These are phyloP conservation scores for Beauveria pseudobassiana DNA, from an alignment of 2,329 filamentous ascomycete genomes.

Conservation along the genomic window DNA sequence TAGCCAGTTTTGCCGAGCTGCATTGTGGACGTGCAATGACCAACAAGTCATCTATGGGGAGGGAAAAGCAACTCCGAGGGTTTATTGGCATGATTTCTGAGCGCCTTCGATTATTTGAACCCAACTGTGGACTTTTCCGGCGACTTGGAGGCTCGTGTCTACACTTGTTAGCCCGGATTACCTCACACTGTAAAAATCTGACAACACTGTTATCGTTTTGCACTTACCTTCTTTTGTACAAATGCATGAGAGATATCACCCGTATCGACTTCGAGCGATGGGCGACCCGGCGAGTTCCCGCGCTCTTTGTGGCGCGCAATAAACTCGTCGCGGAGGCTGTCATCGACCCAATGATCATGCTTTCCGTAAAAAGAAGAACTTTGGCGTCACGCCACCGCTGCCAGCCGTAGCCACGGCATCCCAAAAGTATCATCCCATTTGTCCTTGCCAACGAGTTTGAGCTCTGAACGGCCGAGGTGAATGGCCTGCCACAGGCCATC, in stretches of 20 bases:
- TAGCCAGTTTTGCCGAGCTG: background rate
- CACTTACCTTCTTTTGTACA: conserved; percentile 36
- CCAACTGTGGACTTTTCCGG: conserved; percentile 23
- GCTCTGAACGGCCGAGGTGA: conserved; percentile 52
- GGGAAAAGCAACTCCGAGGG: too few species aligned
- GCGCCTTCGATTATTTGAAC: conserved; percentile 21
- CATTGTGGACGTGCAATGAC: background rate
- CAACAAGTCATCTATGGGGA: background rate
- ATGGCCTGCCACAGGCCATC: conserved; percentile 55
- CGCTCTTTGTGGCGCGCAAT: conserved; percentile 35
- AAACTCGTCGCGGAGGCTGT: conserved; percentile 48
- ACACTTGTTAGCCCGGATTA: background rate
- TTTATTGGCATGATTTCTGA: background rate
- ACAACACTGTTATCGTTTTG: background rate
- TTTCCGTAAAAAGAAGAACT: conserved; percentile 54
- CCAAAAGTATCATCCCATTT: conserved; percentile 52
- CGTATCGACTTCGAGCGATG: conserved; percentile 47
- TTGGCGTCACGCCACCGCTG: conserved; percentile 26
- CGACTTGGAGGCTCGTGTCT: conserved; percentile 23
- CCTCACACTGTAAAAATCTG: background rate
- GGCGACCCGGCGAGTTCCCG: conserved; percentile 28
- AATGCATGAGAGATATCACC: conserved; percentile 53
- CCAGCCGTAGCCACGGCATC: conserved; percentile 23
- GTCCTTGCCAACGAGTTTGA: conserved; percentile 51
- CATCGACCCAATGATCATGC: conserved; percentile 56